Base-by-base conservation (phyloP, 768 basidiomycete species). In the Pleurotus pulmonarius region DNA sequence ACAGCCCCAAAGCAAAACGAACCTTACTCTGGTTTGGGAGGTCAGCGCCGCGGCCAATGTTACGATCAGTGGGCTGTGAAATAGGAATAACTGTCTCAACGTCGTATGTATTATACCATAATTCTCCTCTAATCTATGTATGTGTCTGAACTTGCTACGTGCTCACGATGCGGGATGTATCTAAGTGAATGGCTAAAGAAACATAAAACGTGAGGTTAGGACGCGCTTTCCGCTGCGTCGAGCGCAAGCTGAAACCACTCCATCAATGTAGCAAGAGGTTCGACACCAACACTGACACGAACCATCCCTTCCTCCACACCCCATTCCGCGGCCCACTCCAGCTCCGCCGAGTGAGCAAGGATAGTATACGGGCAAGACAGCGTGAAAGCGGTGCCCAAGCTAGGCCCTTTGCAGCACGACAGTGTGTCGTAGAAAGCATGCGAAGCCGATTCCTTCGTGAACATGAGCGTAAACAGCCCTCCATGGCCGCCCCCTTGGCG, bases 381-480 rank as follows among this genome's bases (percentile, higher is more conserved):
- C 2, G 96, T 98, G 69, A 98, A 98, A 77, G 93, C 97, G 18
- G 96, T 98, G 2, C 96, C 96, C 7, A 92, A 79, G 65, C 86
- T 87, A 0, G 96, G 96, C 2, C 96, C 96, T 68, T 98, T 99
- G 61, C 82, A 81, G 69, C 87, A 94, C 6, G 81, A 78, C 39
- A 99, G 75, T 0, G 83, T 73, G 69, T 99, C 92, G 64, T 88
- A 96, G 74, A 97, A 97, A 12, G 87, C 88, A 55, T 75, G 70
- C 2, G 90, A 87, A 0, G 90, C 89, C 1, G 74, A 74, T 9
- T 70, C 58, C 5, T 87, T 82, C 8, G 82, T 87, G 74, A 99
- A 98, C 0, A 87, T 88, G 49, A 96, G 70, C 1, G 91, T 90
- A 74, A 97, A 95, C 12, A 97, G 73, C 1, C 94, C 93, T 5